Conservation (phyloP, 495 filamentous ascomycete genomes). For the Collariella sp. region DNA sequence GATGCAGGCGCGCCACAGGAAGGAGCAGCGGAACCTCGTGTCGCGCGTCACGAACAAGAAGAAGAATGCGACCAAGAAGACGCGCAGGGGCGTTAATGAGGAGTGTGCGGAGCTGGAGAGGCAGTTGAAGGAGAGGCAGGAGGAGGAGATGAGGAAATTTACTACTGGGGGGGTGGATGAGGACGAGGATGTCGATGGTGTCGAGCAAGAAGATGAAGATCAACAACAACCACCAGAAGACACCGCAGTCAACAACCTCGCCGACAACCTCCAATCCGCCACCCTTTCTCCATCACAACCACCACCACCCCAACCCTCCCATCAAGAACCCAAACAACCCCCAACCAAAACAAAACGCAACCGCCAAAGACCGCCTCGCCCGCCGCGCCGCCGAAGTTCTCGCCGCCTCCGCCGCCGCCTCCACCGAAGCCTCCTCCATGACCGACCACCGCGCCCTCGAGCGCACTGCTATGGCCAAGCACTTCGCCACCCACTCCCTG, state of each 20-base stretch:
- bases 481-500: conserved; percentile 53
- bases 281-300: conserved; percentile 11
- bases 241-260: conserved; percentile 8
- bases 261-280: conserved; percentile 17
- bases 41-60: conserved; percentile 84
- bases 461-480: conserved; percentile 54
- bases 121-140: conserved; percentile 58
- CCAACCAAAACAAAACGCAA: conserved; percentile 57
- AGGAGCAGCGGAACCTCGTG: conserved; percentile 82
- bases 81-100: conserved; percentile 76
- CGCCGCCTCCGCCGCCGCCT: conserved; percentile 55
- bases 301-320: background rate
- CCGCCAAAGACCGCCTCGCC: conserved; percentile 75
- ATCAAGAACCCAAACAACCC: conserved; percentile 19
- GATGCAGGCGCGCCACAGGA: conserved; percentile 69
- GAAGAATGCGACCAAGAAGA: conserved; percentile 93
- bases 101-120: conserved; percentile 70
- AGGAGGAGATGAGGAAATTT: conserved; percentile 54
- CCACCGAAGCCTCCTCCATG: conserved; percentile 62
- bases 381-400: conserved; percentile 78
- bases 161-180: conserved; percentile 28
- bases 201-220: conserved; percentile 5
- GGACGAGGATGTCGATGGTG: conserved; percentile 15
- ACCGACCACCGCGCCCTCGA: conserved; percentile 69
- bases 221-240: background rate